Evolutionary conservation across 2,329 filamentous ascomycete genomes (phyloP).

Genomic region (Mariannaea sp.): DNA sequence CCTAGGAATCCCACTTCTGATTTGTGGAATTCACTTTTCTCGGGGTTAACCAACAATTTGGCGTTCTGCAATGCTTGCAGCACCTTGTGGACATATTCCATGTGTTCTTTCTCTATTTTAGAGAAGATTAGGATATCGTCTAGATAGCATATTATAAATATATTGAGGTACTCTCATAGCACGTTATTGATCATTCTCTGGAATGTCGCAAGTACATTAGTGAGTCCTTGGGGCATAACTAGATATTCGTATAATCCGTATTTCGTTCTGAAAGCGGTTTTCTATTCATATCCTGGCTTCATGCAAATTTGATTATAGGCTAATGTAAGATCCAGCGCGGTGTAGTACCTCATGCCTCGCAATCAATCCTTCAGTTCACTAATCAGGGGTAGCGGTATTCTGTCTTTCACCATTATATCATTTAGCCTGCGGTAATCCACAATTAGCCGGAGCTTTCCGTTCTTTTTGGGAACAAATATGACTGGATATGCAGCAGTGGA

Average conservation of each 20-base stretch:
- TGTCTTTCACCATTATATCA: neutral
- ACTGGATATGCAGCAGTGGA: conserved; percentile 43
- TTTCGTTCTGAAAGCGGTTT: conserved; percentile 41
- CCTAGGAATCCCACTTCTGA: neutral
- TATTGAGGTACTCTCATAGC: conserved; percentile 22
- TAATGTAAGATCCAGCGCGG: conserved; percentile 24
- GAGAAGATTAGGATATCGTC: conserved; percentile 32
- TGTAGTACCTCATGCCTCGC: conserved; percentile 19
- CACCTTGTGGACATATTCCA: no score
- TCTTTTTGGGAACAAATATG: conserved; percentile 34
- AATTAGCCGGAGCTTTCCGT: no score
- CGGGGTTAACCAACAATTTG: neutral
- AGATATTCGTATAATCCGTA: conserved; percentile 43
- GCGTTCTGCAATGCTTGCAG: neutral
- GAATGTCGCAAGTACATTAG: conserved; percentile 26
- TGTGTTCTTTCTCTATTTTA: conserved; percentile 1
- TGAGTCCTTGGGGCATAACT: conserved; percentile 39
- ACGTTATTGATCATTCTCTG: conserved; percentile 28
- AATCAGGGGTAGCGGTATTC: conserved; percentile 32
- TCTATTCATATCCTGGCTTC: conserved; percentile 40
- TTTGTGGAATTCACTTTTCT: neutral
- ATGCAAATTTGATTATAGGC: conserved; percentile 43
- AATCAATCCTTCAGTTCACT: conserved; percentile 32
- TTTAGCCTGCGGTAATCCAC: no score
- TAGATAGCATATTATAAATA: conserved; percentile 21